phyloP scores from a whole-genome alignment of 768 basidiomycete genomes.

The Auricularia sp. region DNA sequence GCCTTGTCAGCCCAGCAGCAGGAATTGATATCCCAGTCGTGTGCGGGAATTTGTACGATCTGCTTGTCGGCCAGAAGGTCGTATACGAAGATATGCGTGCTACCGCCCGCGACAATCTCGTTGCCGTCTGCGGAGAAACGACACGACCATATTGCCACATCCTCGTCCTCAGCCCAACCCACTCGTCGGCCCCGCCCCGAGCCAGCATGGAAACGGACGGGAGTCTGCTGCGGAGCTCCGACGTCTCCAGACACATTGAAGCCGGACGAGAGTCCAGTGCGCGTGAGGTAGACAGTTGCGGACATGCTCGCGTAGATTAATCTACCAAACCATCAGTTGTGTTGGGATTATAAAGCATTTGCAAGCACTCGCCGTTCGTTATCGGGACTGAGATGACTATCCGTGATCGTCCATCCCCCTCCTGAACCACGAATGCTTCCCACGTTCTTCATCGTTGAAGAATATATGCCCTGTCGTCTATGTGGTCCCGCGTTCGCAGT shows the following conservation, averaged over 20 bases:
- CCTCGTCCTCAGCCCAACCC: constrained; percentile 19
- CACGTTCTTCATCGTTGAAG: constrained; percentile 36
- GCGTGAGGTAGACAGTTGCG: constrained; percentile 15
- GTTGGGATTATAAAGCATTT: not conserved
- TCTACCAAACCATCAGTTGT: constrained; percentile 28
- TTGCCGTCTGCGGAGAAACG: constrained; percentile 94
- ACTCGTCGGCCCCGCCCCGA: constrained; percentile 19
- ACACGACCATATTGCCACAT: constrained; percentile 83
- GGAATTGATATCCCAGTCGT: constrained; percentile 86
- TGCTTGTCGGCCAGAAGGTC: constrained; percentile 74
- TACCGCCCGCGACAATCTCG: constrained; percentile 89
- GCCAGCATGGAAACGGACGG: constrained; percentile 39
- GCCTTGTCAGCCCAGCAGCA: constrained; percentile 91
- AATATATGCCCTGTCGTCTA: constrained; percentile 1
- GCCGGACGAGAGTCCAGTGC: constrained; percentile 40
- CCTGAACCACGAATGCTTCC: constrained; percentile 67
- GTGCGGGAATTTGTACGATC: constrained; percentile 79
- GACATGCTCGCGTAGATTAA: constrained; percentile 92
- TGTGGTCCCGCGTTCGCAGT: constrained; percentile 11
- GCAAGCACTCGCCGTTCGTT: constrained; percentile 56
- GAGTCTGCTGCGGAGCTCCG: constrained; percentile 52
- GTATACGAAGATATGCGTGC: constrained; percentile 66
- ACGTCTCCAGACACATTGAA: constrained; percentile 67
- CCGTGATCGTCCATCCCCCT: constrained; percentile 91
- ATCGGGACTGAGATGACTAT: constrained; percentile 77